Conservation (phyloP, 768 basidiomycete species). For the Rhizopogon vulgaris region DNA sequence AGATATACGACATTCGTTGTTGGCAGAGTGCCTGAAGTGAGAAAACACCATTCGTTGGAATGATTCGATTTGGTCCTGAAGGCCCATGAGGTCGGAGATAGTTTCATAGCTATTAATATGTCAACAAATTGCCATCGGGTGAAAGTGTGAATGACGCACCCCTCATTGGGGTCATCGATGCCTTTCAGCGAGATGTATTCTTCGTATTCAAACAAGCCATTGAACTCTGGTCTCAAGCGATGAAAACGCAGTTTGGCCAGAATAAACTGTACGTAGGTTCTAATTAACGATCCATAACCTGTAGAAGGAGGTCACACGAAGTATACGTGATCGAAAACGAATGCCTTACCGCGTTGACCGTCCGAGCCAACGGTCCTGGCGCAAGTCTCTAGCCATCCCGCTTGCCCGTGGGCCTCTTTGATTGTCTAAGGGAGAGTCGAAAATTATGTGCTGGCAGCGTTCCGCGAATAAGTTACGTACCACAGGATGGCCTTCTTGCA, state of each 20-base stretch:
- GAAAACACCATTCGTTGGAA: constrained; percentile 98
- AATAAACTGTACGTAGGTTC: constrained; percentile 94
- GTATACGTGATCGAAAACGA: constrained; percentile 1
- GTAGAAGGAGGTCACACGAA: constrained; percentile 1
- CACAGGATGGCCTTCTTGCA: constrained; percentile 95
- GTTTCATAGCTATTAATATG: constrained; percentile 76
- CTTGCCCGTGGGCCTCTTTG: constrained; percentile 95
- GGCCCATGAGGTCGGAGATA: constrained; percentile 92
- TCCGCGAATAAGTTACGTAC: constrained; percentile 36
- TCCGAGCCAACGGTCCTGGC: constrained; percentile 81
- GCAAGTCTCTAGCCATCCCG: constrained; percentile 97
- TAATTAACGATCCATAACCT: constrained; percentile 93
- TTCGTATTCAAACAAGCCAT: constrained; percentile 97
- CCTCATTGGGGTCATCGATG: constrained; percentile 98
- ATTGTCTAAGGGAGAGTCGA: constrained; percentile 57
- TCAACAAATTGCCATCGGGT: constrained; percentile 7
- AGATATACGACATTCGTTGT: constrained; percentile 97
- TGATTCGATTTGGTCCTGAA: constrained; percentile 98
- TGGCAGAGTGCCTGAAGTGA: constrained; percentile 83
- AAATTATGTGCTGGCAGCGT: constrained; percentile 3
- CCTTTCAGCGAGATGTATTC: constrained; percentile 97
- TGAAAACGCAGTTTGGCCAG: constrained; percentile 95
- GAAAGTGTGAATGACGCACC: constrained; percentile 46
- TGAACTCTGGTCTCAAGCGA: constrained; percentile 93
- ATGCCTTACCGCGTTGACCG: constrained; percentile 60